These are phyloP conservation scores for Cladochytrium replicatum DNA, from an alignment of 192 early-diverging fungal genomes.

Conservation along the genomic window DNA sequence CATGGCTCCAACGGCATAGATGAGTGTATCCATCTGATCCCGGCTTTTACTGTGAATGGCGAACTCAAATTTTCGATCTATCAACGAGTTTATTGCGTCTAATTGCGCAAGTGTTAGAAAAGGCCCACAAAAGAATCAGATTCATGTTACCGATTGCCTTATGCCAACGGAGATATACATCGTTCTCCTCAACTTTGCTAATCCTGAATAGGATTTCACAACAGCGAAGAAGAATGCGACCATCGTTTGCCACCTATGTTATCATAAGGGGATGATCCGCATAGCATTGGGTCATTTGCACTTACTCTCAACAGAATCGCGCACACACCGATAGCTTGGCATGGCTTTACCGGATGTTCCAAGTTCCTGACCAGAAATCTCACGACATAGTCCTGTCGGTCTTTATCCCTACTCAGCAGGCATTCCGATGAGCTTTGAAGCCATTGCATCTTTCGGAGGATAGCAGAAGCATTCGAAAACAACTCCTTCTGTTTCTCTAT, in stretches of 20 bases:
- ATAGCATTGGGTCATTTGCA: background rate
- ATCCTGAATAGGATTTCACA: conserved; percentile 31
- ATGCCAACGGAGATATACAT: conserved; percentile 2
- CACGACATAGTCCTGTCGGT: no score
- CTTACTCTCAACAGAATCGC: conserved; percentile 16
- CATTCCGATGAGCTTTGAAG: no score
- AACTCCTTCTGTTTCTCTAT: no score
- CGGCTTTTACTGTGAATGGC: conserved; percentile 5
- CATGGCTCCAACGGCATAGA: conserved; percentile 7
- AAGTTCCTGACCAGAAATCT: no score
- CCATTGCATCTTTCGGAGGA: no score
- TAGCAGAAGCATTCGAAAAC: no score
- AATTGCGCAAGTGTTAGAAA: conserved; percentile 4
- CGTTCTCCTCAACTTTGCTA: conserved; percentile 27
- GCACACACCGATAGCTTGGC: no score
- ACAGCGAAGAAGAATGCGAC: conserved; percentile 20
- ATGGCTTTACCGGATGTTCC: no score
- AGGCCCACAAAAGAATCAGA: background rate
- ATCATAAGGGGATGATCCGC: background rate
- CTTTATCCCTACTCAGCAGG: no score
- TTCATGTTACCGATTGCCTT: background rate
- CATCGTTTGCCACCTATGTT: conserved; percentile 23
- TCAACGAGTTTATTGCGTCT: background rate
- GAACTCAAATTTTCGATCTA: conserved; percentile 7
- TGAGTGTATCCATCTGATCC: conserved; percentile 1